Conservation (phyloP, 805 yeast genomes). For the Lipomyces starkeyi region DNA sequence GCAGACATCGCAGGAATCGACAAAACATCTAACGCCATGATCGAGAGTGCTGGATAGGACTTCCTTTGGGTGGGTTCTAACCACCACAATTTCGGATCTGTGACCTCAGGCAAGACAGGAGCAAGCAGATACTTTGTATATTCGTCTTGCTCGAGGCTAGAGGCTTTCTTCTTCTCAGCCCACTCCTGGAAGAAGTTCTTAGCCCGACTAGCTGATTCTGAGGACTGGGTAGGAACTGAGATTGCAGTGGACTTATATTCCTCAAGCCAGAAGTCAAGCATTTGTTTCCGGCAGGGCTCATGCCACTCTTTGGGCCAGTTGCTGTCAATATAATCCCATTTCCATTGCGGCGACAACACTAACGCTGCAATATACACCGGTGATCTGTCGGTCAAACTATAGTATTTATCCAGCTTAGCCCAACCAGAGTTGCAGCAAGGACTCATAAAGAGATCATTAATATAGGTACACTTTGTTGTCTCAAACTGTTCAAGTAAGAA, state of each 20-base stretch:
- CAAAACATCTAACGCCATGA: conserved; percentile 7
- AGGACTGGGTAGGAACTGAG: conserved; percentile 5
- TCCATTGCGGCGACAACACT: neutral
- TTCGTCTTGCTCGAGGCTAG: conserved; percentile 2
- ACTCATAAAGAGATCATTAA: conserved; percentile 1
- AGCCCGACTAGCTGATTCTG: neutral
- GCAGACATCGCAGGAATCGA: conserved; percentile 13
- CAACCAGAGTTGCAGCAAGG: conserved; percentile 9
- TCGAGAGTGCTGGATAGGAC: neutral
- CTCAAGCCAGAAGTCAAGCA: neutral
- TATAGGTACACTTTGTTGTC: conserved; percentile 1
- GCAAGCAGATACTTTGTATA: neutral
- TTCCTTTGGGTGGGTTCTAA: conserved; percentile 8
- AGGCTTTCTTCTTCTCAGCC: neutral
- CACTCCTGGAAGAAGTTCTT: conserved; percentile 3
- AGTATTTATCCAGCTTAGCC: conserved; percentile 14
- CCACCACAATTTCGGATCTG: conserved; percentile 1
- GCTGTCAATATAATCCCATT: conserved; percentile 7
- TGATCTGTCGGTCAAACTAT: conserved; percentile 1
- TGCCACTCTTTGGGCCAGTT: conserved; percentile 7
- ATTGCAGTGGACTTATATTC: conserved; percentile 7
- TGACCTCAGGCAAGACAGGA: neutral
- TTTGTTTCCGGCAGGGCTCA: neutral
- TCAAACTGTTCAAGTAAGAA: conserved; percentile 10
- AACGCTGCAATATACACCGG: conserved; percentile 10